Percentiles rank a stretch among this genome's conserved stretches.
These are phyloP conservation scores for Elaeis oleifera DNA, from an alignment of 202 grass and related monocot species.

Conservation along the genomic window DNA sequence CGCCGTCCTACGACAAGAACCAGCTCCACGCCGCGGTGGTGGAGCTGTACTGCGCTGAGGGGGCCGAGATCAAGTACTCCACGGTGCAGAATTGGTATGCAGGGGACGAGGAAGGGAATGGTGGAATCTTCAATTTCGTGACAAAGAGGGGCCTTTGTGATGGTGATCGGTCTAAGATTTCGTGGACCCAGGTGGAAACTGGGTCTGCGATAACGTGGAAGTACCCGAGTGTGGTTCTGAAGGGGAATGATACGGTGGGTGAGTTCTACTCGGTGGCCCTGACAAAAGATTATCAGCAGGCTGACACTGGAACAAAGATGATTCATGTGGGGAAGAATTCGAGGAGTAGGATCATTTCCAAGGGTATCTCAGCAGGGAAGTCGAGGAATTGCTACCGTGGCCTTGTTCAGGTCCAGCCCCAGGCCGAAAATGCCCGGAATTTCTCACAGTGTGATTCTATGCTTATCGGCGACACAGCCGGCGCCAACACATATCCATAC, in stretches of 20 bases:
- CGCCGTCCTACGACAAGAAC: conserved; percentile 70
- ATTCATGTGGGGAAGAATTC: conserved; percentile 91
- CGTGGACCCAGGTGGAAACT: conserved; percentile 98
- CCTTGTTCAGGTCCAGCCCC: conserved; percentile 69
- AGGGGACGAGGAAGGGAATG: conserved; percentile 73
- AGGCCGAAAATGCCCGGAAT: conserved; percentile 79
- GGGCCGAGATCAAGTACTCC: conserved; percentile 87
- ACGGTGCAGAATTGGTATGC: conserved; percentile 98
- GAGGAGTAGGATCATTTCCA: conserved; percentile 79
- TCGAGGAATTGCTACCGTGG: conserved; percentile 97
- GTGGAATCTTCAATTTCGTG: conserved; percentile 96
- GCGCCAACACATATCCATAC: conserved; percentile 90
- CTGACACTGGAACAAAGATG: conserved; percentile 96
- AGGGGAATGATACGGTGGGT: conserved; percentile 66
- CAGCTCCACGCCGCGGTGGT: conserved; percentile 93
- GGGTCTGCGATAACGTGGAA: conserved; percentile 98
- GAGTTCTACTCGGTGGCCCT: conserved; percentile 94
- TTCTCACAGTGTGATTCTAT: conserved; percentile 98
- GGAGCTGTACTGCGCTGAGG: conserved; percentile 79
- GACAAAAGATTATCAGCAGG: conserved; percentile 92
- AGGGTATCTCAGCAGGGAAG: conserved; percentile 93
- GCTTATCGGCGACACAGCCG: conserved; percentile 92
- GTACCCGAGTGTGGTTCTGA: conserved; percentile 80
- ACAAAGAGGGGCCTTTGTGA: conserved; percentile 88
- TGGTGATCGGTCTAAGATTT: conserved; percentile 66